A percentile compares a stretch with the other conserved stretches of the same genome.
Evolutionary conservation across 768 basidiomycete genomes (phyloP).

Genomic region (Dacryopinax spathularia): DNA sequence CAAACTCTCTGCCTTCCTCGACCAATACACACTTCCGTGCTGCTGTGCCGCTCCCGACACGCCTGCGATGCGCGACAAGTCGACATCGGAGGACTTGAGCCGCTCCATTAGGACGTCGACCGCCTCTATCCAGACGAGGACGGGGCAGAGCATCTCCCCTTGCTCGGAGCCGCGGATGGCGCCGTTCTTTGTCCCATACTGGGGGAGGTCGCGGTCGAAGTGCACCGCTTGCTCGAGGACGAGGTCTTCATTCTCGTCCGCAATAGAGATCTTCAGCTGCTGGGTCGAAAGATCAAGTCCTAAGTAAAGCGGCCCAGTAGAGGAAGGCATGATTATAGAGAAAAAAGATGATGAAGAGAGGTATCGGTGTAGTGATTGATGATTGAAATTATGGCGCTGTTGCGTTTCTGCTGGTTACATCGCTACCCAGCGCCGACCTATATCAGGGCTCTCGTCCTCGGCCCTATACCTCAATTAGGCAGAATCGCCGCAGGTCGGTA

Average conservation of each 20-base stretch:
- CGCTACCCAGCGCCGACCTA: too few relatives aligned
- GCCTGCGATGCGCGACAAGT: constrained; percentile 42
- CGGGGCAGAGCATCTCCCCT: constrained; percentile 68
- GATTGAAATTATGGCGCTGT: too few relatives aligned
- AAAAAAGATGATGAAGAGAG: background rate
- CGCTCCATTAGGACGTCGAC: constrained; percentile 60
- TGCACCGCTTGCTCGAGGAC: constrained; percentile 58
- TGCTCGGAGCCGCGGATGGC: constrained; percentile 47
- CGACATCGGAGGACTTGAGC: constrained; percentile 44
- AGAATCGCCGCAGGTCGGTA: background rate
- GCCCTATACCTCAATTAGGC: background rate
- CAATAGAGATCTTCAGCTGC: constrained; percentile 61
- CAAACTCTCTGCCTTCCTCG: constrained; percentile 34
- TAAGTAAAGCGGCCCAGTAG: constrained; percentile 35
- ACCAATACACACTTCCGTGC: constrained; percentile 84
- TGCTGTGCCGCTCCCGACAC: constrained; percentile 77
- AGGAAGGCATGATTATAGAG: background rate
- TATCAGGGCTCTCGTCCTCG: background rate
- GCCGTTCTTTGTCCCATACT: constrained; percentile 52
- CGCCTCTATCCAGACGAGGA: constrained; percentile 74
- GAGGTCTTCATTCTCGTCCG: constrained; percentile 41
- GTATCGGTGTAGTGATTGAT: background rate
- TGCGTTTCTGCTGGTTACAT: too few relatives aligned
- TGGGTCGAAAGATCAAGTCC: constrained; percentile 83
- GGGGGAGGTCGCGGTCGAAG: constrained; percentile 66